Conservation (phyloP, 164 flowering plant species). For the Magnolia kwangsiensis region DNA sequence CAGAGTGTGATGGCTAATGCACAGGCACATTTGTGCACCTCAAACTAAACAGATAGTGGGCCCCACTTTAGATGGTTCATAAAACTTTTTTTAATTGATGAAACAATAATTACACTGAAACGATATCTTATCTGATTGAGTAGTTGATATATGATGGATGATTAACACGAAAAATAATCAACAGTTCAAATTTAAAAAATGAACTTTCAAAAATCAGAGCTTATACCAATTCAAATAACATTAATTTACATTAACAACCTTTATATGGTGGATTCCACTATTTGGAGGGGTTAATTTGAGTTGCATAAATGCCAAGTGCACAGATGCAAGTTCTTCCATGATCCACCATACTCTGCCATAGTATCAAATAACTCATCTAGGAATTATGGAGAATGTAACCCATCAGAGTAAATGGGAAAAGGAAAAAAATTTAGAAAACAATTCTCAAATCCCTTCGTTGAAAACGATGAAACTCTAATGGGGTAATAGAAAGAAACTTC, state of each 20-base stretch:
- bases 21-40: neutral
- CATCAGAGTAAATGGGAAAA: neutral
- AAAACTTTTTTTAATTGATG: no score
- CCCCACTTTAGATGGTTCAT: neutral
- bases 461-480: neutral
- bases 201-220: neutral
- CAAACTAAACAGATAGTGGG: neutral
- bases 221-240: no score
- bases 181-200: neutral
- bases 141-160: neutral
- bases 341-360: neutral
- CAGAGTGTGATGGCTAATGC: neutral
- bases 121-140: neutral
- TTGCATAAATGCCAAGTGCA: neutral
- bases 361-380: neutral
- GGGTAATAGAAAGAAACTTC: neutral
- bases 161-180: neutral
- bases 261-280: neutral
- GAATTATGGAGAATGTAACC: neutral
- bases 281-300: neutral
- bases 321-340: neutral
- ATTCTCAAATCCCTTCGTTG: neutral
- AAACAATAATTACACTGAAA: neutral
- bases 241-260: neutral
- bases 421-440: neutral